Evolutionary conservation across 495 filamentous ascomycete genomes (phyloP).

Genomic region (Cladorrhinum samala): DNA sequence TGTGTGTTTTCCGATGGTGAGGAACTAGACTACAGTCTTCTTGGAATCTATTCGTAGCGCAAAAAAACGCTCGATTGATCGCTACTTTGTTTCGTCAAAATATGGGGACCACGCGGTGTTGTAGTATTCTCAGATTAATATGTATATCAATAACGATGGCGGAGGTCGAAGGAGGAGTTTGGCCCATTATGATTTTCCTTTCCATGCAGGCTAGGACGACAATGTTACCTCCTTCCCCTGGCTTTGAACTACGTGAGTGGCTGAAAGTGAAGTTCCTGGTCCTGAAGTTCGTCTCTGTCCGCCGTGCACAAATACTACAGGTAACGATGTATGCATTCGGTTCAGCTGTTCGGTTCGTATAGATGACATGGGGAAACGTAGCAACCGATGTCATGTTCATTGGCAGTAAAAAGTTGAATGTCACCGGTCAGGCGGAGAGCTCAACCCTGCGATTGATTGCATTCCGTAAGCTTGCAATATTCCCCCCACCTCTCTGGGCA

Average conservation of each 20-base stretch:
- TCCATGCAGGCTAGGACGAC: neutral
- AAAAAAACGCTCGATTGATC: neutral
- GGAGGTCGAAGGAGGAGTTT: neutral
- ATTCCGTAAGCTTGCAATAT: no score
- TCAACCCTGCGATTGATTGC: no score
- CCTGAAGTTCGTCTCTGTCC: neutral
- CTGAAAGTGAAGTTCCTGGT: neutral
- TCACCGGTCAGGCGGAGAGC: neutral
- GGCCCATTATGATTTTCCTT: neutral
- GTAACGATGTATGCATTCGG: neutral
- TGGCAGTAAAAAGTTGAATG: neutral
- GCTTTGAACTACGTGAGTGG: conserved; percentile 5
- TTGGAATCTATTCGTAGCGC: no score
- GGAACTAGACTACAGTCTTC: no score
- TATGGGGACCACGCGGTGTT: neutral
- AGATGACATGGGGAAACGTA: neutral
- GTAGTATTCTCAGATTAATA: neutral
- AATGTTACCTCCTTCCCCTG: conserved; percentile 7
- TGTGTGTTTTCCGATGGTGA: no score
- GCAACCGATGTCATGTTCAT: neutral
- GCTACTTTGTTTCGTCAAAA: neutral
- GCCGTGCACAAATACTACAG: neutral
- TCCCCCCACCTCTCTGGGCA: no score
- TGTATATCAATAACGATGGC: neutral
- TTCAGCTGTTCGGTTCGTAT: neutral